A percentile compares a stretch with the other conserved stretches of the same genome.
Conservation (phyloP, 2,329 filamentous ascomycete genomes). For the Acrocalymma vagum region DNA sequence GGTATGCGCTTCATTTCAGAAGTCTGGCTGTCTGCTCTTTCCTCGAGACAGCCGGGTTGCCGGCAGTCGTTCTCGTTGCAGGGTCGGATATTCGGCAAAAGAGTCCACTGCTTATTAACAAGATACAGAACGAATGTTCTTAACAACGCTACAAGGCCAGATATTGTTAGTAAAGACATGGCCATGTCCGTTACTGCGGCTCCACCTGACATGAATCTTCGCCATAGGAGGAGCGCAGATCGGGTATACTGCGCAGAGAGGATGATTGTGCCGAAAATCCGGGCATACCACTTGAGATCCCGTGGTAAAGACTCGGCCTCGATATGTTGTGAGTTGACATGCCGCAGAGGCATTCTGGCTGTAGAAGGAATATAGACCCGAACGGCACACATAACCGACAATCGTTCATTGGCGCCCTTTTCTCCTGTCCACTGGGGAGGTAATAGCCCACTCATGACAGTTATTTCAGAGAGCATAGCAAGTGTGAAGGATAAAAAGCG, state of each 20-base stretch:
- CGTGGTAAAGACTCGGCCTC: neutral
- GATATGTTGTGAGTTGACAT: neutral
- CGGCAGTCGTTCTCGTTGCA: conserved; percentile 1
- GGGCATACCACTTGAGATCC: conserved; percentile 4
- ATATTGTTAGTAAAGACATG: conserved; percentile 6
- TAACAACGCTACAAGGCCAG: conserved; percentile 1
- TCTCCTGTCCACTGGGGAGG: neutral
- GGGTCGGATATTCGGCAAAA: neutral
- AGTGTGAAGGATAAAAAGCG: neutral
- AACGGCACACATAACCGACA: conserved; percentile 2
- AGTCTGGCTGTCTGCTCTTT: neutral
- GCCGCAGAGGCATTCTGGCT: neutral
- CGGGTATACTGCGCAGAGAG: conserved; percentile 5
- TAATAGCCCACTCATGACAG: neutral
- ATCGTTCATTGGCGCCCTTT: neutral
- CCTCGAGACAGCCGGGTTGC: neutral
- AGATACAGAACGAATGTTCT: conserved; percentile 6
- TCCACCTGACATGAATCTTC: neutral
- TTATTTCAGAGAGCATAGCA: conserved; percentile 3
- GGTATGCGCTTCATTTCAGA: neutral
- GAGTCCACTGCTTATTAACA: conserved; percentile 3
- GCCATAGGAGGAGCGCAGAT: neutral
- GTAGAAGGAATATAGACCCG: neutral
- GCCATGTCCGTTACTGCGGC: conserved; percentile 6
- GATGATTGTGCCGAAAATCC: conserved; percentile 1